phyloP scores from a whole-genome alignment of 2,329 filamentous ascomycete species.

The Raffaelea deltoideospora region DNA sequence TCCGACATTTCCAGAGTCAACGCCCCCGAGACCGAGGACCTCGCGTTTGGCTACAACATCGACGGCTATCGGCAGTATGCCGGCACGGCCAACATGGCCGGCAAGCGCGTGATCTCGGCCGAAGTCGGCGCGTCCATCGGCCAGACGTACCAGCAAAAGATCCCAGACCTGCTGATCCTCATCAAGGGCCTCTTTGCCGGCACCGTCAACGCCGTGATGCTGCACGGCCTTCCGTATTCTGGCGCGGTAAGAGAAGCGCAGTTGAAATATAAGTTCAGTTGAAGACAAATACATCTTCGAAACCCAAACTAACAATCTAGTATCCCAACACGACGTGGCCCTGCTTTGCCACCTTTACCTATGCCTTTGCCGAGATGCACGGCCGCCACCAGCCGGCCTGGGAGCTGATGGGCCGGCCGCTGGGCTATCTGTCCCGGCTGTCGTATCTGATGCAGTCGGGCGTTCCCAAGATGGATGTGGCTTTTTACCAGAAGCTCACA shows the following conservation, averaged over 20 bases:
- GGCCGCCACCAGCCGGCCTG: conserved; percentile 24
- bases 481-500: conserved; percentile 19
- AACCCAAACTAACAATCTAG: conserved; percentile 6
- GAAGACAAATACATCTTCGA: too few species aligned
- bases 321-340: conserved; percentile 34
- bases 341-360: conserved; percentile 26
- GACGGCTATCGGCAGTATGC: conserved; percentile 25
- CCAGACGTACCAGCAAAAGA: neutral
- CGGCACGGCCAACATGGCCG: conserved; percentile 22
- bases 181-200: conserved; percentile 2
- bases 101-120: conserved; percentile 22
- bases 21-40: conserved; percentile 24
- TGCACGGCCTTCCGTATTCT: conserved; percentile 27
- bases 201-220: conserved; percentile 18
- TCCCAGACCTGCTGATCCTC: neutral
- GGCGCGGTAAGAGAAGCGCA: conserved; percentile 4
- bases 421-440: conserved; percentile 22
- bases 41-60: conserved; percentile 19
- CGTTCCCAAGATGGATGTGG: conserved; percentile 23
- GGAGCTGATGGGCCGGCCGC: conserved; percentile 19
- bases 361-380: conserved; percentile 16
- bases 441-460: conserved; percentile 23
- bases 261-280: too few species aligned
- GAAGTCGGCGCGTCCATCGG: conserved; percentile 18
- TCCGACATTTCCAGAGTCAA: conserved; percentile 20